These are phyloP conservation scores for Roridomyces roridus DNA, from an alignment of 768 basidiomycete genomes.

Conservation along the genomic window DNA sequence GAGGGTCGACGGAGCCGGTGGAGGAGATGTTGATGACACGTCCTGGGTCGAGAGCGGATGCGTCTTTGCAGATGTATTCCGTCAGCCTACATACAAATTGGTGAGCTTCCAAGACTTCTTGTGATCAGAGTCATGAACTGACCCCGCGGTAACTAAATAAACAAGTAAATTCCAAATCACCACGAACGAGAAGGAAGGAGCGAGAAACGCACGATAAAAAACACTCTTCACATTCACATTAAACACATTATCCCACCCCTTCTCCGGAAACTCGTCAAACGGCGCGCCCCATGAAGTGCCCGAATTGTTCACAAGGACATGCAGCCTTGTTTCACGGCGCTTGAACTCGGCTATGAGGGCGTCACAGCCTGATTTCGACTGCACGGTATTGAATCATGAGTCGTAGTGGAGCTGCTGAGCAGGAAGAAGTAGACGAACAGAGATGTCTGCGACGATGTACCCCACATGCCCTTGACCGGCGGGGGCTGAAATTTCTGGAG, in stretches of 20 bases:
- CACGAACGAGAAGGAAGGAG: too few species aligned
- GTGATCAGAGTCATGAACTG: too few species aligned
- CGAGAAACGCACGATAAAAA: conserved; percentile 81
- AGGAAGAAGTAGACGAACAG: conserved; percentile 60
- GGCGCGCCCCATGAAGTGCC: conserved; percentile 82
- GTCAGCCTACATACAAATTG: conserved; percentile 54
- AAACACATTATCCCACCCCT: conserved; percentile 87
- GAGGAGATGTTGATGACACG: conserved; percentile 88
- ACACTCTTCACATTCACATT: conserved; percentile 86
- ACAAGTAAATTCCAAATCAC: too few species aligned
- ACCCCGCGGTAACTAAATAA: conserved; percentile 67
- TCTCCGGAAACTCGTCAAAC: conserved; percentile 72
- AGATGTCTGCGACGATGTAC: conserved; percentile 78
- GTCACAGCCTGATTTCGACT: conserved; percentile 84
- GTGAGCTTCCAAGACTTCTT: not conserved
- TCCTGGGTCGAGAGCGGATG: conserved; percentile 67
- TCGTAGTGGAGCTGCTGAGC: too few species aligned
- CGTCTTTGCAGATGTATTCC: conserved; percentile 68
- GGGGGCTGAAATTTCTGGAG: conserved; percentile 65
- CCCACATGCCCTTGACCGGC: conserved; percentile 63
- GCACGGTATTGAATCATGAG: not conserved
- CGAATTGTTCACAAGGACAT: conserved; percentile 86
- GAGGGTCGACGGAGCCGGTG: conserved; percentile 59
- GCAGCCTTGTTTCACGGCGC: conserved; percentile 71
- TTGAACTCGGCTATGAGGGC: conserved; percentile 71